A percentile compares a stretch with the other conserved stretches of the same genome.
Conservation (phyloP, 2,329 filamentous ascomycete genomes). For the Colletotrichum sublineola region DNA sequence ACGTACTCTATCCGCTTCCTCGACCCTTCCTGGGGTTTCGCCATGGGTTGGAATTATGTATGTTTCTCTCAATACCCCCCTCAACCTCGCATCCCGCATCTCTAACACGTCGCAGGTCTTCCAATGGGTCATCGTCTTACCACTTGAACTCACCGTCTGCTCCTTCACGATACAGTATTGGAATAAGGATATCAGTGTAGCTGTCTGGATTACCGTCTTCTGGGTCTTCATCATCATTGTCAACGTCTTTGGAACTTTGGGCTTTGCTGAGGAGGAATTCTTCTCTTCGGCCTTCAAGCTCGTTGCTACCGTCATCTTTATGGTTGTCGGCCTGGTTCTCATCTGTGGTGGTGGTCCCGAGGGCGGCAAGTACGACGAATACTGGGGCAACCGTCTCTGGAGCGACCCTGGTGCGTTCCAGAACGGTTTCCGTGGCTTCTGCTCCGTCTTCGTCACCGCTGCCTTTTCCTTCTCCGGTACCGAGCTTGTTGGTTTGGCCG, state of each 20-base stretch:
- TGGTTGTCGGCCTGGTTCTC: constrained; percentile 70
- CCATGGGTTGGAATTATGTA: constrained; percentile 65
- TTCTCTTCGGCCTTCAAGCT: constrained; percentile 69
- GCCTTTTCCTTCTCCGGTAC: constrained; percentile 78
- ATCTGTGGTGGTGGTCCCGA: constrained; percentile 70
- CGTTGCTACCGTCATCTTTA: constrained; percentile 70
- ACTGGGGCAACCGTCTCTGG: constrained; percentile 59
- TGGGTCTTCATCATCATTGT: constrained; percentile 62
- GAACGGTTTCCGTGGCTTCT: constrained; percentile 78
- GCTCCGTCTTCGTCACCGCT: constrained; percentile 76
- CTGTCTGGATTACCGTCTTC: constrained; percentile 68
- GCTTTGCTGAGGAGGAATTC: constrained; percentile 70
- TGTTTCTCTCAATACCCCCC: neutral
- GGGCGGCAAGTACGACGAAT: constrained; percentile 55
- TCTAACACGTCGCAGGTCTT: constrained; percentile 49
- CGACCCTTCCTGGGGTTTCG: constrained; percentile 71
- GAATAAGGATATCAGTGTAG: constrained; percentile 60
- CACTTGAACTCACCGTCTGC: constrained; percentile 65
- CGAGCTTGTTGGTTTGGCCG: constrained; percentile 77
- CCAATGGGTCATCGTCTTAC: constrained; percentile 64
- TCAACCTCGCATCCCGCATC: neutral
- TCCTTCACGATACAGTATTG: constrained; percentile 66
- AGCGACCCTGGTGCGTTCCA: constrained; percentile 67
- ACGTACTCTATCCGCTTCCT: constrained; percentile 73
- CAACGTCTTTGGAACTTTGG: constrained; percentile 68